phyloP scores from a whole-genome alignment of 192 early-diverging fungal species.

The Podila minutissima region DNA sequence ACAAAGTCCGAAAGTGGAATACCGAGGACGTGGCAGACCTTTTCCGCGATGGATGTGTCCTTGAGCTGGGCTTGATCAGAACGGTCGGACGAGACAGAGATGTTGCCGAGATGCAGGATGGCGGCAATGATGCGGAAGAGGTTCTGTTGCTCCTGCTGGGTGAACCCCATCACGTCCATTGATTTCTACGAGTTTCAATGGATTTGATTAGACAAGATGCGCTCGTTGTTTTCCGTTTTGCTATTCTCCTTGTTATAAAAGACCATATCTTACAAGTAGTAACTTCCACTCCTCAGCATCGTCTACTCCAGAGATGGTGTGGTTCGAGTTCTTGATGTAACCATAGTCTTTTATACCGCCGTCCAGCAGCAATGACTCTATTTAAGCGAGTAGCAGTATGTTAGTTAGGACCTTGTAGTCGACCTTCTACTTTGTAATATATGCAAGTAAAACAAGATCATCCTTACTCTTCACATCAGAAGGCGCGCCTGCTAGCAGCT shows the following conservation, averaged over 20 bases:
- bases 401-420: not conserved
- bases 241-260: not conserved
- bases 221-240: not conserved
- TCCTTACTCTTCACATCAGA: slow-evolving; percentile 72
- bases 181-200: slow-evolving; percentile 61
- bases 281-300: slow-evolving; percentile 84
- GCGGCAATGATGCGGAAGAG: slow-evolving; percentile 87
- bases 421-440: not conserved
- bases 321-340: slow-evolving; percentile 85
- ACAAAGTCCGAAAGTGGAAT: slow-evolving; percentile 89
- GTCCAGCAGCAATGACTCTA: slow-evolving; percentile 80
- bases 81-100: slow-evolving; percentile 78
- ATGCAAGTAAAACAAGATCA: not conserved
- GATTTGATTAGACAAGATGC: not conserved
- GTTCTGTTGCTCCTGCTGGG: slow-evolving; percentile 78
- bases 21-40: slow-evolving; percentile 94
- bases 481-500: slow-evolving; percentile 90
- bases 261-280: slow-evolving; percentile 63
- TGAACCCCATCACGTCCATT: slow-evolving; percentile 86
- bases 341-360: slow-evolving; percentile 80
- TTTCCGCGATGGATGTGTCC: slow-evolving; percentile 79
- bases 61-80: slow-evolving; percentile 89
- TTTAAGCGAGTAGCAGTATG: not conserved
- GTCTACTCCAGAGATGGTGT: slow-evolving; percentile 93
- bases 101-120: slow-evolving; percentile 95